phyloP scores from a whole-genome alignment of 2,329 filamentous ascomycete species.

The Ilyonectria mors-panacis region DNA sequence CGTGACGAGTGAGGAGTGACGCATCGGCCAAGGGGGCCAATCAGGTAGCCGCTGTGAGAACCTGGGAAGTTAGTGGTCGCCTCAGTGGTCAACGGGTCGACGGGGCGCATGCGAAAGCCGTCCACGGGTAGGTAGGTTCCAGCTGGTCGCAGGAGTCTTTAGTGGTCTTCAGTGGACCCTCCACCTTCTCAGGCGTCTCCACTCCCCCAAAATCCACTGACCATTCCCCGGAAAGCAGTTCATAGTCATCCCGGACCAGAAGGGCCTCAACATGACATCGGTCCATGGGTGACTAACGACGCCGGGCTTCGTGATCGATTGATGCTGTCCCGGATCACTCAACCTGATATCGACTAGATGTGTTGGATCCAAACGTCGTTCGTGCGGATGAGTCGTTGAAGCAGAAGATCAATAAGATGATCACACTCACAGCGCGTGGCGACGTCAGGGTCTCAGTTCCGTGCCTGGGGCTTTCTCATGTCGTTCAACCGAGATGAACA shows the following conservation, averaged over 20 bases:
- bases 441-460: too few species aligned
- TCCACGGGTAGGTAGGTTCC: too few species aligned
- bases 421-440: too few species aligned
- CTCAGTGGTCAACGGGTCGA: conserved; percentile 39
- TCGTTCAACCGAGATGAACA: not conserved
- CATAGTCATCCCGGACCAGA: not conserved
- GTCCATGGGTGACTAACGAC: not conserved
- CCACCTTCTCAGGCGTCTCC: conserved; percentile 7
- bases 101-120: not conserved
- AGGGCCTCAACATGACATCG: not conserved
- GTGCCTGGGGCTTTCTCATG: too few species aligned
- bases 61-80: conserved; percentile 37
- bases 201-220: conserved; percentile 21
- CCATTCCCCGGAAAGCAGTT: conserved; percentile 5
- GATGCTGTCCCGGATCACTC: too few species aligned
- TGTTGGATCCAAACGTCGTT: too few species aligned
- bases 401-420: too few species aligned
- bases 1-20: conserved; percentile 46
- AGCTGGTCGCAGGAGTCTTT: conserved; percentile 13
- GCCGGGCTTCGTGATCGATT: not conserved
- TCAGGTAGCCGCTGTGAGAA: conserved; percentile 36
- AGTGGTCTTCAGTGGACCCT: conserved; percentile 8
- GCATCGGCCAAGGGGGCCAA: conserved; percentile 45
- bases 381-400: too few species aligned
- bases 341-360: too few species aligned